Evolutionary conservation across 2,329 filamentous ascomycete species (phyloP).

Genomic region (Neoarthrinium moseri): DNA sequence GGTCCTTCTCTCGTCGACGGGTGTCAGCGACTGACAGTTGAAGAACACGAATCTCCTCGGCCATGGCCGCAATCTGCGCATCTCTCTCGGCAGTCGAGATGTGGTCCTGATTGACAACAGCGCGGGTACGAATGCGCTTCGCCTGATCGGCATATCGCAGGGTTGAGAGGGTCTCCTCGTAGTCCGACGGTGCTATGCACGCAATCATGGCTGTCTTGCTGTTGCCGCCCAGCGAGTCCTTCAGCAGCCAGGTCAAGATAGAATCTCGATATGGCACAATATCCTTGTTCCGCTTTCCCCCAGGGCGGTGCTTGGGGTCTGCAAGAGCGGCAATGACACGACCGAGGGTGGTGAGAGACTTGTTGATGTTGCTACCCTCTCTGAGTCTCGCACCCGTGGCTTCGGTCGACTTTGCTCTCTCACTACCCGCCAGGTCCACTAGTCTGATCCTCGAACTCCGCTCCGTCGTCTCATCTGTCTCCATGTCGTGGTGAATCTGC

Average conservation of each 20-base stretch:
- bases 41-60: constrained; percentile 84
- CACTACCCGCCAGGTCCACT: constrained; percentile 91
- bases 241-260: constrained; percentile 79
- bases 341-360: constrained; percentile 92
- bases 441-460: constrained; percentile 89
- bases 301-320: constrained; percentile 56
- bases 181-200: constrained; percentile 92
- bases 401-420: constrained; percentile 92
- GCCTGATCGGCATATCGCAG: constrained; percentile 96
- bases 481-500: constrained; percentile 96
- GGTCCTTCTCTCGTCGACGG: constrained; percentile 68
- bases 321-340: constrained; percentile 92
- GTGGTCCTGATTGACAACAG: constrained; percentile 93
- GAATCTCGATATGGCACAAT: constrained; percentile 93
- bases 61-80: constrained; percentile 91
- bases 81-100: constrained; percentile 91
- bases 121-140: constrained; percentile 92
- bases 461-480: constrained; percentile 97
- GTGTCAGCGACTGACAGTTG: constrained; percentile 73
- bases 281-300: constrained; percentile 55
- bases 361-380: constrained; percentile 98
- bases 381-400: constrained; percentile 87
- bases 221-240: constrained; percentile 94
- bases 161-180: constrained; percentile 95
- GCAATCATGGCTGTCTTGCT: constrained; percentile 99